Percentiles rank a stretch among this genome's conserved stretches.
These are phyloP conservation scores for Sugiyamaella pinicola DNA, from an alignment of 1,139 yeast species.

Conservation along the genomic window DNA sequence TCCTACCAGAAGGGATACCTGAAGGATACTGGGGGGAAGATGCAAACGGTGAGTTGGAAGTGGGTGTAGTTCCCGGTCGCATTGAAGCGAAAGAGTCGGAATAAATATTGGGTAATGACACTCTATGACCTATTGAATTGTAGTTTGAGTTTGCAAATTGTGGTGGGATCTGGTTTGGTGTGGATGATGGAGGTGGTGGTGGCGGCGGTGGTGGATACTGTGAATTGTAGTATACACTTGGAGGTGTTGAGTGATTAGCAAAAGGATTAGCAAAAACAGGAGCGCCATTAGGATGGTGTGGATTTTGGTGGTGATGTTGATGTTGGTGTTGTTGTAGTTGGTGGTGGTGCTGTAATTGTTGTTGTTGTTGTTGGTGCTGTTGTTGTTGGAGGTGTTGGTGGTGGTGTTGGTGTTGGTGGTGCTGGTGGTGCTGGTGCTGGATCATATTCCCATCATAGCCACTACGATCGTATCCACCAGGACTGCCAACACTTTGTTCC, in stretches of 20 bases:
- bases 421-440: constrained; percentile 23
- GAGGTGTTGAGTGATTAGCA: constrained; percentile 12
- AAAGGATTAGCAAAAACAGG: constrained; percentile 18
- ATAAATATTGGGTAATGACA: constrained; percentile 38
- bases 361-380: constrained; percentile 22
- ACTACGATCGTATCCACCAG: constrained; percentile 17
- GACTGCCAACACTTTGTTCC: constrained; percentile 23
- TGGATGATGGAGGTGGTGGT: constrained; percentile 12
- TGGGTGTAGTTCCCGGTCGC: constrained; percentile 17
- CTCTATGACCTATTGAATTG: constrained; percentile 32
- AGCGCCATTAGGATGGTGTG: constrained; percentile 2
- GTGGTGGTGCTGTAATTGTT: constrained; percentile 1
- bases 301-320: constrained; percentile 9
- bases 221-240: constrained; percentile 18
- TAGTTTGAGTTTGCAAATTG: constrained; percentile 16
- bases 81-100: constrained; percentile 24
- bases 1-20: constrained; percentile 9
- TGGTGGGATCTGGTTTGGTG: constrained; percentile 15
- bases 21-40: constrained; percentile 20
- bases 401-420: constrained; percentile 21
- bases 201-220: constrained; percentile 16
- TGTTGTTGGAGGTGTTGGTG: constrained; percentile 21
- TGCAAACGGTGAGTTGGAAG: constrained; percentile 17
- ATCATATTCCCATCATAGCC: background rate
- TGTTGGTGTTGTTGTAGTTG: constrained; percentile 12